These are phyloP conservation scores for Solanum hybrid DNA, from an alignment of 305 asterid genomes.

Conservation along the genomic window DNA sequence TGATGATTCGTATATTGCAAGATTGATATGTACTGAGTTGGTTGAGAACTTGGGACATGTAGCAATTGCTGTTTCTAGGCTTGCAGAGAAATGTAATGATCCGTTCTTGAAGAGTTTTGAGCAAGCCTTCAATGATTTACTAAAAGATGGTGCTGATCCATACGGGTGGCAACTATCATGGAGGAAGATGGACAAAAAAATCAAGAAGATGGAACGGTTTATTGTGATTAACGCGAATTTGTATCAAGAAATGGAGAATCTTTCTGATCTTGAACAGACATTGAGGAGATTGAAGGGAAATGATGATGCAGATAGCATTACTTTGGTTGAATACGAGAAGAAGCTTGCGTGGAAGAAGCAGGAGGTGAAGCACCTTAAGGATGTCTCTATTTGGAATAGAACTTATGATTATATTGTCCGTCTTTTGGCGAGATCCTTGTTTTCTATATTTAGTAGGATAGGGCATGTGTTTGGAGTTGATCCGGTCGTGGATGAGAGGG, in stretches of 20 bases:
- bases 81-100: slow-evolving; percentile 63
- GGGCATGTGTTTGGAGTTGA: slow-evolving; percentile 62
- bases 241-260: slow-evolving; percentile 72
- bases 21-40: slow-evolving; percentile 52
- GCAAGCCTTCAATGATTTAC: slow-evolving; percentile 59
- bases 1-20: slow-evolving; percentile 50
- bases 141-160: slow-evolving; percentile 32
- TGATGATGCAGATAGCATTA: slow-evolving; percentile 47
- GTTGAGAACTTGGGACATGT: slow-evolving; percentile 49
- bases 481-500: slow-evolving; percentile 27
- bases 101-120: slow-evolving; percentile 68
- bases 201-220: slow-evolving; percentile 63
- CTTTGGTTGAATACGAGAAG: slow-evolving; percentile 65
- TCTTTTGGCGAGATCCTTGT: slow-evolving; percentile 64
- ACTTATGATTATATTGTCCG: slow-evolving; percentile 61
- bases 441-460: slow-evolving; percentile 56
- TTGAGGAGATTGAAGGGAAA: slow-evolving; percentile 57
- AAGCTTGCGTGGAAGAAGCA: slow-evolving; percentile 60
- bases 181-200: slow-evolving; percentile 71
- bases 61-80: slow-evolving; percentile 49
- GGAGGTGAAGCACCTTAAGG: slow-evolving; percentile 61
- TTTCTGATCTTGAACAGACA: slow-evolving; percentile 66
- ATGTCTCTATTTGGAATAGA: slow-evolving; percentile 59
- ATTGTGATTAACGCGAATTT: slow-evolving; percentile 37
- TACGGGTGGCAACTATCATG: slow-evolving; percentile 57